Evolutionary conservation across 495 filamentous ascomycete genomes (phyloP).

Genomic region (Neurospora sp.): DNA sequence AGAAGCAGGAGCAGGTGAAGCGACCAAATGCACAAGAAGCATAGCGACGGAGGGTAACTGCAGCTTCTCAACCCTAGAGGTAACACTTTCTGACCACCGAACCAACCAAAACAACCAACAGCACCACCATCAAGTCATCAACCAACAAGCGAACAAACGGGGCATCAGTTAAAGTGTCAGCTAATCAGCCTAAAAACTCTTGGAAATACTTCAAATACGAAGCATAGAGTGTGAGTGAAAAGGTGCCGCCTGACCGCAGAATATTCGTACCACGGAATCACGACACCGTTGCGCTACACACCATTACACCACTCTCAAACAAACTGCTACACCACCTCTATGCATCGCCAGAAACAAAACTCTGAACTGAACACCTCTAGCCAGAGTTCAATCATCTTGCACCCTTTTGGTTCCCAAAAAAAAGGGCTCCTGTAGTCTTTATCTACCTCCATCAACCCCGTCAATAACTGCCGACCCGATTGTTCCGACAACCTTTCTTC

Average conservation of each 20-base stretch:
- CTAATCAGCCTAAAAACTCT: not conserved
- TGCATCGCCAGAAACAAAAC: not conserved
- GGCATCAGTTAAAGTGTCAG: not conserved
- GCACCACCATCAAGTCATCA: not conserved
- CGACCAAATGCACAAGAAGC: not conserved
- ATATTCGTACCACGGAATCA: not conserved
- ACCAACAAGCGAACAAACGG: not conserved
- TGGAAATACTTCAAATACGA: not conserved
- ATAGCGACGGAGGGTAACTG: not conserved
- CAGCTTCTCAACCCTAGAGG: not conserved
- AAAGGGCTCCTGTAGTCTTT: not conserved
- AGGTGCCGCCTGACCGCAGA: not conserved
- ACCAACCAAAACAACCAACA: not conserved
- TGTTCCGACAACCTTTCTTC: not conserved
- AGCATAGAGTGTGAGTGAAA: not conserved
- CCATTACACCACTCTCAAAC: not conserved
- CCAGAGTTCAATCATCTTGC: not conserved
- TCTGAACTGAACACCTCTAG: not conserved
- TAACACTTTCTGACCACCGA: not conserved
- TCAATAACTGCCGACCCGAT: not conserved
- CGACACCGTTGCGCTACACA: not conserved
- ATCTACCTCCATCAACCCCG: not conserved
- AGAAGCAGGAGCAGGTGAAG: not conserved
- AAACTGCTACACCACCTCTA: not conserved
- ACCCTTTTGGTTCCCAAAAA: not conserved